Conservation (phyloP, 352 stramenopile genomes). For the Phytophthora tentaculata region DNA sequence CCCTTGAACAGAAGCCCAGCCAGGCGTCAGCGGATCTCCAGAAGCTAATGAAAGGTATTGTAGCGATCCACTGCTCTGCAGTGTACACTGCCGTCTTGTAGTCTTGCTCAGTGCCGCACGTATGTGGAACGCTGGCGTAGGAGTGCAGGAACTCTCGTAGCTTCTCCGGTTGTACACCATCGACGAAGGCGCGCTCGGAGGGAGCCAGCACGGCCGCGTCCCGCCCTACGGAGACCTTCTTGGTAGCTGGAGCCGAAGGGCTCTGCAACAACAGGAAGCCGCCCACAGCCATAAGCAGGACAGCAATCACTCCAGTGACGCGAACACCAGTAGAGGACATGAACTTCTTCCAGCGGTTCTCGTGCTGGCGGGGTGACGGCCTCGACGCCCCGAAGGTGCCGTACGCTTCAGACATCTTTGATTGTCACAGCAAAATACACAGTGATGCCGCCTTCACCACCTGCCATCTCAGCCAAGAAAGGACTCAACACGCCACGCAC, state of each 20-base stretch:
- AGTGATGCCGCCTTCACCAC: slow-evolving; percentile 16
- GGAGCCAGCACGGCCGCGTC: not conserved
- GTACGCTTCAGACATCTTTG: slow-evolving; percentile 35
- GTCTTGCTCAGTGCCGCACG: slow-evolving; percentile 36
- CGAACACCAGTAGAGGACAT: slow-evolving; percentile 25
- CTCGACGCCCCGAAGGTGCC: slow-evolving; percentile 25
- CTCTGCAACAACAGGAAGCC: slow-evolving; percentile 32
- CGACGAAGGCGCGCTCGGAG: not conserved
- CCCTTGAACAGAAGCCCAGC: slow-evolving; percentile 44
- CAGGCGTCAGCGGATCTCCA: slow-evolving; percentile 61
- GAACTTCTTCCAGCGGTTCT: slow-evolving; percentile 10
- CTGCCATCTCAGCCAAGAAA: slow-evolving; percentile 13
- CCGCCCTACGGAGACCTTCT: slow-evolving; percentile 11
- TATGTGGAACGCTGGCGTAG: slow-evolving; percentile 32
- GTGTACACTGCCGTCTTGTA: slow-evolving; percentile 58
- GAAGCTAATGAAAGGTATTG: slow-evolving; percentile 66
- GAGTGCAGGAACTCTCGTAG: not conserved
- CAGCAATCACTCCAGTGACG: slow-evolving; percentile 13
- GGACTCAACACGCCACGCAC: slow-evolving; percentile 25
- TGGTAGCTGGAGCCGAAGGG: slow-evolving; percentile 2
- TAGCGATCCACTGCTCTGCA: slow-evolving; percentile 49
- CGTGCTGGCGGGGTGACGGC: slow-evolving; percentile 9
- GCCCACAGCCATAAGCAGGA: slow-evolving; percentile 29
- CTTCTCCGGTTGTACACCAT: not conserved
- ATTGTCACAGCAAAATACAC: slow-evolving; percentile 11